A percentile compares a stretch with the other conserved stretches of the same genome.
Conservation (phyloP, 169 alveolate genomes). For the Plasmodium cynomolgi region DNA sequence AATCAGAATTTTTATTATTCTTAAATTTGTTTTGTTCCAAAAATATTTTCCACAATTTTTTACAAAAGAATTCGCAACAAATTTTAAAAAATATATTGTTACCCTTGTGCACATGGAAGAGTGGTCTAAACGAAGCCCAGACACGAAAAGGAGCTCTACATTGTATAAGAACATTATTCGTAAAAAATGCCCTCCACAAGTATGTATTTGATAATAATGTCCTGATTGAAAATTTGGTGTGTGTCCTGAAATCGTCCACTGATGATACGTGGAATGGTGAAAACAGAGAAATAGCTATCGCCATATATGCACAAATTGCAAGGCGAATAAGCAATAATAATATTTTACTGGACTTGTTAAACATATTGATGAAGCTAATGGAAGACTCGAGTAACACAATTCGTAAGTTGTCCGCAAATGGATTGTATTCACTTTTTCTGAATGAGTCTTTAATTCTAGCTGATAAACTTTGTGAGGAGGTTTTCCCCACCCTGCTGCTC, state of each 20-base stretch:
- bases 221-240: slow-evolving; percentile 29
- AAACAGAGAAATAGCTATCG: slow-evolving; percentile 56
- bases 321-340: slow-evolving; percentile 24
- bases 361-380: slow-evolving; percentile 14
- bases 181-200: slow-evolving; percentile 8
- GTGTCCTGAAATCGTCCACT: slow-evolving; percentile 32
- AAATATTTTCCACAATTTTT: slow-evolving; percentile 33
- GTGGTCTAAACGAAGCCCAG: slow-evolving; percentile 55
- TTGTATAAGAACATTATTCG: slow-evolving; percentile 42
- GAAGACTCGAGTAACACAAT: slow-evolving; percentile 44
- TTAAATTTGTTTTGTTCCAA: slow-evolving; percentile 47
- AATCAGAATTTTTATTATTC: slow-evolving; percentile 60
- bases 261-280: slow-evolving; percentile 68
- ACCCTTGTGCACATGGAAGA: slow-evolving; percentile 62
- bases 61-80: slow-evolving; percentile 17
- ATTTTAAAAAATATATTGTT: slow-evolving; percentile 37
- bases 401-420: slow-evolving; percentile 35
- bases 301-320: slow-evolving; percentile 33
- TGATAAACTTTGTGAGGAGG: slow-evolving; percentile 22
- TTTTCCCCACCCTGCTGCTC: slow-evolving; percentile 29
- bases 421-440: slow-evolving; percentile 45
- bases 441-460: slow-evolving; percentile 20
- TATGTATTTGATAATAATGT: slow-evolving; percentile 23
- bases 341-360: slow-evolving; percentile 43
- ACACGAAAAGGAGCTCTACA: slow-evolving; percentile 50